Evolutionary conservation across 1,139 yeast species (phyloP), one percentile per base, ranked within the genome.

Genomic region (Geotrichum australiense): DNA sequence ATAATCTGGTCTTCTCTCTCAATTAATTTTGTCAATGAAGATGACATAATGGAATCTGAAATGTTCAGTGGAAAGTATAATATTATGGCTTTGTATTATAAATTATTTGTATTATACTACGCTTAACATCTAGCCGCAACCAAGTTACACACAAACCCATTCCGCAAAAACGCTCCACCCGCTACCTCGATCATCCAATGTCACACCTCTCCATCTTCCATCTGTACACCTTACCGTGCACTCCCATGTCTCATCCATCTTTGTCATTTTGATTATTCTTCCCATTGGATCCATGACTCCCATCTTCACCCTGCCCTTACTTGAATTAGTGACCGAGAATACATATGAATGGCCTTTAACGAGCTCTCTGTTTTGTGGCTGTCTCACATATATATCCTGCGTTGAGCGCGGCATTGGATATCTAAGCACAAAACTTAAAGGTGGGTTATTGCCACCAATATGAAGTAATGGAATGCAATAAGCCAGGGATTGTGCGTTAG

Each of bases 241-340:
- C 21, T 39, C 48, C 32, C 32, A 29, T 6, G 8, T 29, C n/a
- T 7, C 15, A 6, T 29, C 32, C 5, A 5, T 10, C n/a, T 29
- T 29, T 27, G 61, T 61, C 43, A 87, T 65, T 53, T 81, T 78
- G 51, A 73, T 73, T 50, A 84, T 74, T 50, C 80, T 79, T 0
- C 96, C 96, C 1, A 85, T 74, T 1, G 97, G 96, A 0, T 91
- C 74, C 57, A 84, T 91, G 20, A 89, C 63, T 2, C 84, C 89
- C 43, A 86, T 57, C 48, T 78, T 77, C 4, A 45, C 37, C 12
- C 35, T 37, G 5, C 19, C 23, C 28, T 24, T 22, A 27, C 22
- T 15, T 21, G 62, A 64, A 11, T 31, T 15, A 21, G 20, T 29
- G 15, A 86, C 59, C 47, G 71, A 74, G 58, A 87, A 86, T 44